These are phyloP conservation scores for Alternaria sp. DNA, from an alignment of 2,329 filamentous ascomycete genomes.

Conservation along the genomic window DNA sequence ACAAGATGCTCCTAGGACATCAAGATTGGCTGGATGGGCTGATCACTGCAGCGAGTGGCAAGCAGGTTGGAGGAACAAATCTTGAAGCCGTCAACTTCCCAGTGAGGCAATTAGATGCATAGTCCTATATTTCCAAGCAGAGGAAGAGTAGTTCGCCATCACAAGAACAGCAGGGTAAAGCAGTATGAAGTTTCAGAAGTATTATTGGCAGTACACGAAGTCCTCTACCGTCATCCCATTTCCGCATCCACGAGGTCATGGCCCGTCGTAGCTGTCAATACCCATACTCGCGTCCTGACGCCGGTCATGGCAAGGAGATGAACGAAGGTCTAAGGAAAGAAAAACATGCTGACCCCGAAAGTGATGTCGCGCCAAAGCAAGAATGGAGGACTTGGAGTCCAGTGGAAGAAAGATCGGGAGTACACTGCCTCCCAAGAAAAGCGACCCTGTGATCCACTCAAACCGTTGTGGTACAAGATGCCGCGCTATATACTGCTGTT, in stretches of 20 bases:
- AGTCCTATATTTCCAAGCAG: slow-evolving; percentile 38
- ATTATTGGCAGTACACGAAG: slow-evolving; percentile 27
- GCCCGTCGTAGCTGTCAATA: slow-evolving; percentile 18
- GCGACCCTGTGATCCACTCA: slow-evolving; percentile 27
- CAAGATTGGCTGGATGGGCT: slow-evolving; percentile 49
- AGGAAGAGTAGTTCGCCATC: background rate
- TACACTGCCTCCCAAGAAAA: slow-evolving; percentile 25
- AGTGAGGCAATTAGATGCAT: background rate
- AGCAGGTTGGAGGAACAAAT: slow-evolving; percentile 25
- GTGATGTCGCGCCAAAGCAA: slow-evolving; percentile 5
- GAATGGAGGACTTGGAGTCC: slow-evolving; percentile 19
- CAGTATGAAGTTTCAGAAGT: slow-evolving; percentile 16
- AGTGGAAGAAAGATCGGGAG: slow-evolving; percentile 18
- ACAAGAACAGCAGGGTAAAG: background rate
- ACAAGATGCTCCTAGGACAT: slow-evolving; percentile 47
- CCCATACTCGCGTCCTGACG: slow-evolving; percentile 24
- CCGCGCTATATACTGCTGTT: slow-evolving; percentile 27
- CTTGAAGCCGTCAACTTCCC: slow-evolving; percentile 24
- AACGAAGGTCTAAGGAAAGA: slow-evolving; percentile 8
- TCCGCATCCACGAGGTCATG: slow-evolving; percentile 13
- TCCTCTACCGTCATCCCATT: slow-evolving; percentile 7
- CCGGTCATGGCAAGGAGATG: slow-evolving; percentile 16
- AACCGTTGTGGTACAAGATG: slow-evolving; percentile 34
- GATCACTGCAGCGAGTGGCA: slow-evolving; percentile 32
- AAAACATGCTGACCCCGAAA: slow-evolving; percentile 9